Evolutionary conservation across 176 grass and related monocot species (phyloP).

Genomic region (Phyllostachys edulis): DNA sequence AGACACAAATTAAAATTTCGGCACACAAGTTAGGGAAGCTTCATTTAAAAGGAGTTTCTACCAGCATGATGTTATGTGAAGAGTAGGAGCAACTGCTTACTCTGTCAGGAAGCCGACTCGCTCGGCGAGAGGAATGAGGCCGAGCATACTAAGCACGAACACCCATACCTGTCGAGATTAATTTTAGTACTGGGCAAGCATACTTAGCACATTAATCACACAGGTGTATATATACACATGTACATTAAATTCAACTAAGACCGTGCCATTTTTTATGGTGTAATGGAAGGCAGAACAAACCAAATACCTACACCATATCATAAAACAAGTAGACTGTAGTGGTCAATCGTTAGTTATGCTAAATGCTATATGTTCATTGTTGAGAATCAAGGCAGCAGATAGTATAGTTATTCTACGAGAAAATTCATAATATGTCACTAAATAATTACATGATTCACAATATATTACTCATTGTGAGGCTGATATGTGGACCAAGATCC

Average conservation of each 20-base stretch:
- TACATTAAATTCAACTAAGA: background rate
- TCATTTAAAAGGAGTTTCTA: background rate
- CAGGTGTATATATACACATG: too few species aligned
- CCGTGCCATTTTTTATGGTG: background rate
- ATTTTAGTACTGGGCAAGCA: background rate
- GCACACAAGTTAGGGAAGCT: background rate
- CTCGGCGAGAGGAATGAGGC: slow-evolving; percentile 82
- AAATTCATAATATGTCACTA: too few species aligned
- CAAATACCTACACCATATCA: background rate
- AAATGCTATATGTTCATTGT: background rate
- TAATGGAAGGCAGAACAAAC: background rate
- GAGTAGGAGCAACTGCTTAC: slow-evolving; percentile 36
- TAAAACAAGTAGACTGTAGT: background rate
- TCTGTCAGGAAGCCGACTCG: slow-evolving; percentile 97
- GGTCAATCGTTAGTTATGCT: background rate
- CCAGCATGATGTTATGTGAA: background rate
- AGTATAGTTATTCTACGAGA: too few species aligned
- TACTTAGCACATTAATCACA: background rate
- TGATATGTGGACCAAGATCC: too few species aligned
- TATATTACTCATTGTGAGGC: too few species aligned
- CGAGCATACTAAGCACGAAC: slow-evolving; percentile 70
- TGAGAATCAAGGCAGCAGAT: too few species aligned
- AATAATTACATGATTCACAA: too few species aligned
- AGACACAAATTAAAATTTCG: background rate
- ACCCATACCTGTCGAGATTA: slow-evolving; percentile 68